Evolutionary conservation across 495 filamentous ascomycete genomes (phyloP).

Genomic region (Stereocaulon alpinum): DNA sequence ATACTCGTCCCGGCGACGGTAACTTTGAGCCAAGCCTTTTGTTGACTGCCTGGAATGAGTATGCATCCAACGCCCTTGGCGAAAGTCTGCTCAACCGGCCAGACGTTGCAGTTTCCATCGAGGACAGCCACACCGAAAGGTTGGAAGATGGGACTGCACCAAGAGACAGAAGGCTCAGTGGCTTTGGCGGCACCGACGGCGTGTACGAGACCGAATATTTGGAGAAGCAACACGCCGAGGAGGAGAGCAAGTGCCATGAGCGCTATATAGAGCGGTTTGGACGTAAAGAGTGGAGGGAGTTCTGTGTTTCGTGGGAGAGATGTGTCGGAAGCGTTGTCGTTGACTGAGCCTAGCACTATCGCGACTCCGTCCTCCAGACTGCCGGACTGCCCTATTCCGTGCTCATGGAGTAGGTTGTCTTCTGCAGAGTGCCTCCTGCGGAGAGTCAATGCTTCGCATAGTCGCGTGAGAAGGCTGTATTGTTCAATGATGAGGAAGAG

Average conservation of each 20-base stretch:
- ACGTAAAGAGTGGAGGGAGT: not conserved
- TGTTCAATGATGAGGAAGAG: conserved; percentile 16
- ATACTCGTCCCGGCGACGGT: conserved; percentile 14
- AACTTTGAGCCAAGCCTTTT: conserved; percentile 13
- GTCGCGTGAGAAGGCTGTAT: not conserved
- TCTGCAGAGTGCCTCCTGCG: not conserved
- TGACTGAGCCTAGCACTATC: not conserved
- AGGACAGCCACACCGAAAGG: conserved; percentile 17
- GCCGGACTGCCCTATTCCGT: not conserved
- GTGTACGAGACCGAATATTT: conserved; percentile 11
- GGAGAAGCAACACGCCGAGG: conserved; percentile 11
- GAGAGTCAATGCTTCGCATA: not conserved
- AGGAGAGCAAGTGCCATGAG: not conserved
- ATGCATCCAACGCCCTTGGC: conserved; percentile 19
- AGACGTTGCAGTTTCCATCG: conserved; percentile 19
- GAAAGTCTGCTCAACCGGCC: conserved; percentile 12
- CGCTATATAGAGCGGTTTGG: conserved; percentile 5
- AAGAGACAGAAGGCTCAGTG: conserved; percentile 8
- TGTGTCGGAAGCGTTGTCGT: not conserved
- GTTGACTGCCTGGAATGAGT: conserved; percentile 13
- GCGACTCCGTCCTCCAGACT: not conserved
- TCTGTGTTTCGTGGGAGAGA: not conserved
- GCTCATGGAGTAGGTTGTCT: not conserved
- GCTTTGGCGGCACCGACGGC: conserved; percentile 1
- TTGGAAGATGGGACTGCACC: conserved; percentile 20